These are phyloP conservation scores for Incumbomyces delicatus DNA, from an alignment of 2,329 filamentous ascomycete species.

Conservation along the genomic window DNA sequence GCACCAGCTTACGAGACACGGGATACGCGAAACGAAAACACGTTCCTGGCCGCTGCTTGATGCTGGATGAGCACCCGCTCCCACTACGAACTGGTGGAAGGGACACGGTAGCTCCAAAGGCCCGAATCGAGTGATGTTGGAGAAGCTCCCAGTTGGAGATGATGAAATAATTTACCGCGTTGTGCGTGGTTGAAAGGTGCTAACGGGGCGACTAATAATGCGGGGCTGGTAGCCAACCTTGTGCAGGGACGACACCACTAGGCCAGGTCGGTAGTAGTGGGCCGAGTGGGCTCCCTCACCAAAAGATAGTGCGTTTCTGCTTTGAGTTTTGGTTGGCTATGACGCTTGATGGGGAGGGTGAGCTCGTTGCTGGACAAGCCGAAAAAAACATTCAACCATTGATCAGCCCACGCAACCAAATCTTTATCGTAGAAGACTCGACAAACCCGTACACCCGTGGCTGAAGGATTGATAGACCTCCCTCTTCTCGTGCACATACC, in stretches of 20 bases:
- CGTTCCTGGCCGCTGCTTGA: background rate
- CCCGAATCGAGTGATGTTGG: no score
- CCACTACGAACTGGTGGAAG: no score
- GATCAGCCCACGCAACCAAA: background rate
- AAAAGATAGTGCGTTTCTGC: background rate
- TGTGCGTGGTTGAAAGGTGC: no score
- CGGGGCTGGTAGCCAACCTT: no score
- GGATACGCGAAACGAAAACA: background rate
- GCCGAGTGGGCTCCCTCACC: background rate
- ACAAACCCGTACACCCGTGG: background rate
- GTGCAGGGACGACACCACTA: no score
- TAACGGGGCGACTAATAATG: no score
- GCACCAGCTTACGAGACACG: constrained; percentile 1
- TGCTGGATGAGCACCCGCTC: no score
- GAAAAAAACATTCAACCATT: background rate
- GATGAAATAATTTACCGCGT: no score
- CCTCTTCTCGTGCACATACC: background rate
- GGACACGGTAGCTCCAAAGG: background rate
- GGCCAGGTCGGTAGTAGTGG: background rate
- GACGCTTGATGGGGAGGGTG: constrained; percentile 1
- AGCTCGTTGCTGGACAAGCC: background rate
- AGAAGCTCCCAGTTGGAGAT: no score
- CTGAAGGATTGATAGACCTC: constrained; percentile 1
- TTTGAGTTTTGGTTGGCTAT: background rate
- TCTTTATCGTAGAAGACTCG: no score